A percentile compares a stretch with the other conserved stretches of the same genome.
These are phyloP conservation scores for Thraustotheca clavata DNA, from an alignment of 352 stramenopile genomes.

Conservation along the genomic window DNA sequence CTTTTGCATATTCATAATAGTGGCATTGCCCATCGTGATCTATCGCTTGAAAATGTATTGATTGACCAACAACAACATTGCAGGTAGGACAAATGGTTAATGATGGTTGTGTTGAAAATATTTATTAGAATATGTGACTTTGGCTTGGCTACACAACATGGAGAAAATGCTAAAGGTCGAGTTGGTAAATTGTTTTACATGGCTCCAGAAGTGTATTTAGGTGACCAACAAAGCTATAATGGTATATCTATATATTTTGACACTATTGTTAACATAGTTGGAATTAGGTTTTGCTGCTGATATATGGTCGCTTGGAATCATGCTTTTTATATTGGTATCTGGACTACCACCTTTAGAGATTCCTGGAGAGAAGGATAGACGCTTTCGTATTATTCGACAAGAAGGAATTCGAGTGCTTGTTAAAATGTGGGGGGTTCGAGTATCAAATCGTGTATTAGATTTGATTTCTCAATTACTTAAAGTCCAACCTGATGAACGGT, in stretches of 20 bases:
- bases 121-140: slow-evolving; percentile 33
- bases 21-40: slow-evolving; percentile 50
- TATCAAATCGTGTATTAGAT: slow-evolving; percentile 29
- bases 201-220: slow-evolving; percentile 45
- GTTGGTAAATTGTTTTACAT: slow-evolving; percentile 63
- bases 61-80: slow-evolving; percentile 37
- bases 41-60: slow-evolving; percentile 62
- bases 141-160: slow-evolving; percentile 37
- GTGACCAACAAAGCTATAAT: slow-evolving; percentile 14
- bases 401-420: slow-evolving; percentile 33
- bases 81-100: slow-evolving; percentile 24
- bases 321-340: slow-evolving; percentile 54
- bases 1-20: slow-evolving; percentile 41
- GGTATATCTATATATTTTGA: background rate
- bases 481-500: slow-evolving; percentile 29
- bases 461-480: slow-evolving; percentile 34
- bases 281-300: slow-evolving; percentile 47
- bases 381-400: slow-evolving; percentile 40
- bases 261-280: background rate
- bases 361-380: slow-evolving; percentile 35
- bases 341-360: slow-evolving; percentile 43
- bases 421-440: slow-evolving; percentile 30
- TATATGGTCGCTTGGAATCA: slow-evolving; percentile 54
- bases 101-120: background rate
- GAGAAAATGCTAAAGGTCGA: slow-evolving; percentile 29